Evolutionary conservation across 2,329 filamentous ascomycete genomes (phyloP), one percentile per base, ranked within the genome.

Genomic region (Botrytis sinoallii): DNA sequence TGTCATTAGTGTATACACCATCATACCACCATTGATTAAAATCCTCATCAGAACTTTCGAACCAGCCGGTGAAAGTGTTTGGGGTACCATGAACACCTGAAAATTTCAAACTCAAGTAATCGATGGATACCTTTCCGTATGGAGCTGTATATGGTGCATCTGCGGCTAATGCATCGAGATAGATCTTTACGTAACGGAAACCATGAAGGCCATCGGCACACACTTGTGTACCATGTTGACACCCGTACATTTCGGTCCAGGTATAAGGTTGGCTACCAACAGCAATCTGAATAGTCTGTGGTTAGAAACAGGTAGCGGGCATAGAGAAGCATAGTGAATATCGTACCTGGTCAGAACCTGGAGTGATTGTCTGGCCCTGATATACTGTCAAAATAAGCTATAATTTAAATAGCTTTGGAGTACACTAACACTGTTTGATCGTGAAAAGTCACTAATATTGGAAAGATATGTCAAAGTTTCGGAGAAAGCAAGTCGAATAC

Each of bases 11-110:
- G 75, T 88, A 88, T 0, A 86, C 84, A 7, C 83, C 85, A 75
- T 87, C 85, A 75, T 84, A 88, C 86, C 86, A 88, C 83, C 84
- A 87, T 75, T 85, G 84, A 29, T 85, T 87, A 12, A 88, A 77
- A 25, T 84, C 76, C 7, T 81, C 75, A 74, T 88, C 86, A 0
- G 86, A 87, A 70, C 86, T 87, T 76, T 87, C 84, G 70, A 88
- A 88, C 82, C 83, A 85, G 4, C 86, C 86, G 1, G 82, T 83
- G 73, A 86, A 88, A 1, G 85, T 86, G 57, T 85, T 83, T 0
- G 85, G 81, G 0, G 84, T 86, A 38, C 86, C 86, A 2, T 84
- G 81, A 75, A 83, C 86, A 16, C 82, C 85, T 0, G 84, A 84
- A 76, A 83, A 86, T 35, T 83, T 81, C 5, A 88, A 78, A 14